Base-by-base conservation (phyloP, 345 rosid genomes). In the Euclidium syriacum region DNA sequence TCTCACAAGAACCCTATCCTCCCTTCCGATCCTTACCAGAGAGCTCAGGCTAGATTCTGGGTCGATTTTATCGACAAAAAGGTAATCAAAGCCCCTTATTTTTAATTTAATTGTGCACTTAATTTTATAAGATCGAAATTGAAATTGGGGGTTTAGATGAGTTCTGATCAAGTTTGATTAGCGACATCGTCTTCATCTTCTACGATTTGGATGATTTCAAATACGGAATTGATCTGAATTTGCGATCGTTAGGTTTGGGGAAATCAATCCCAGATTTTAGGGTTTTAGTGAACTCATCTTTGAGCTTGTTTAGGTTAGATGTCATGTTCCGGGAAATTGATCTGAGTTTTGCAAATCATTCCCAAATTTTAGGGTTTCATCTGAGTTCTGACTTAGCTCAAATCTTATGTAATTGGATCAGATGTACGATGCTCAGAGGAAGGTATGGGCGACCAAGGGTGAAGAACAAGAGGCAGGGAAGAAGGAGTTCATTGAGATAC, bases 21-120 rank as follows among this genome's bases (percentile, higher is more conserved):
- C 3, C 73, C 73, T 58, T 59, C 73, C 5, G 66, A 68, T 68
- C 73, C 73, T 30, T 68, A 68, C 27, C 60, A 8, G 44, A 50
- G 50, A 60, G 52, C 66, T 50, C 73, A 68, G 0, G 73, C 73
- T 58, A 23, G 60, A 4, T 68, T 68, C 27, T 68, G 65, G 73
- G 66, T 46, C 42, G 73, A 68, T 58, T 68, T 38, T 15, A 46
- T 68, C 8, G 73, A 68, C 52, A 58, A 68, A 36, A 68, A 68
- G 66, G 73, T 68, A 42, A 15, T 1, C 14, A 0, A 29, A 3
- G 5, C 33, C 33, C 33, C 7, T 7, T 27, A 3, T 27, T 27
- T 36, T 11, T 36, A 0, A 0, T 23, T n/a, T 10, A 3, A 42
- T 23, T 44, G 30, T 43, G 20, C n/a, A 26, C 35, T 52, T 20